These are phyloP conservation scores for Suillus weaverae DNA, from an alignment of 768 basidiomycete species.

Conservation along the genomic window DNA sequence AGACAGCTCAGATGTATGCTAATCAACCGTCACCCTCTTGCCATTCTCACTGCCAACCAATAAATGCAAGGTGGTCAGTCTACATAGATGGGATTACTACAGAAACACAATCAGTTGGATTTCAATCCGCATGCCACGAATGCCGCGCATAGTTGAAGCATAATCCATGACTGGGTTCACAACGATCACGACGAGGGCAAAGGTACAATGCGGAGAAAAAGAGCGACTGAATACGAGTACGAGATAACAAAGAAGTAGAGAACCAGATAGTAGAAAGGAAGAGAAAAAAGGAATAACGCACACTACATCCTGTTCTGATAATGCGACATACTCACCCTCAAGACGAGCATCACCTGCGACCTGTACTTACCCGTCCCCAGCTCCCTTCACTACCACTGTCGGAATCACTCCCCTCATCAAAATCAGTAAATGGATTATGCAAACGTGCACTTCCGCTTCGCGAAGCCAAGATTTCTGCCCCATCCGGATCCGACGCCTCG, in stretches of 20 bases:
- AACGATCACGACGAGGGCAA: neutral
- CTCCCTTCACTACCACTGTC: constrained; percentile 1
- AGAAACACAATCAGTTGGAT: neutral
- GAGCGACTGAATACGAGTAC: neutral
- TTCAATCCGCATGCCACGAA: neutral
- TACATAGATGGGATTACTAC: neutral
- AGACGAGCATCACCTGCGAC: neutral
- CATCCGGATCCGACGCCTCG: neutral
- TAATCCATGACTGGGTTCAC: neutral
- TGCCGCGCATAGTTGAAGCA: neutral
- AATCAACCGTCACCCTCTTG: neutral
- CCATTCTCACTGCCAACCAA: neutral
- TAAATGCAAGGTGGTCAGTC: neutral
- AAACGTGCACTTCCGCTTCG: neutral
- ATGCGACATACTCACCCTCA: neutral
- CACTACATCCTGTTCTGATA: neutral
- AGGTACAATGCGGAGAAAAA: too few species aligned
- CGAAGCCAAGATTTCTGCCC: neutral
- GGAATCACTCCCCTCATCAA: neutral
- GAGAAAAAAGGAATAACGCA: neutral
- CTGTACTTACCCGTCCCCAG: neutral
- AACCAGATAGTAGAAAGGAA: neutral
- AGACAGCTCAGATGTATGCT: neutral
- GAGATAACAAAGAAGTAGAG: neutral
- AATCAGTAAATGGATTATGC: constrained; percentile 1